Evolutionary conservation across 768 basidiomycete species (phyloP).

Genomic region (Nidularia pulvinata): DNA sequence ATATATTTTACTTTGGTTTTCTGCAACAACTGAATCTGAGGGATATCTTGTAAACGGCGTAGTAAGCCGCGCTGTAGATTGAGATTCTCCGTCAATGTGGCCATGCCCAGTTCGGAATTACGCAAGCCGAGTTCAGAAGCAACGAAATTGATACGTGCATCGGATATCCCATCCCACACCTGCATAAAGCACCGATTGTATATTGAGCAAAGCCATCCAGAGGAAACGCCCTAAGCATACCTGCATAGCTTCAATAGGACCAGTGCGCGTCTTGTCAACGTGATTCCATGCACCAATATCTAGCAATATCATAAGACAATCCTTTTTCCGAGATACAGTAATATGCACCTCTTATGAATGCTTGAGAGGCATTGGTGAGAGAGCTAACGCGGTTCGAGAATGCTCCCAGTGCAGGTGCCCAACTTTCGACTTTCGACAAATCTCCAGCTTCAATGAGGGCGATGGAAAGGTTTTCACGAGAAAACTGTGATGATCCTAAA

Average conservation of each 20-base stretch:
- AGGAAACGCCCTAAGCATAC: conserved; percentile 31
- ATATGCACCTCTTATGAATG: conserved; percentile 60
- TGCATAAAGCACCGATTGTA: conserved; percentile 13
- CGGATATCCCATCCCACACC: conserved; percentile 94
- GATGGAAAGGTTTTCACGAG: conserved; percentile 57
- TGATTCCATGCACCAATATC: conserved; percentile 86
- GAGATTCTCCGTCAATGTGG: conserved; percentile 87
- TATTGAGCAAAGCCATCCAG: neutral
- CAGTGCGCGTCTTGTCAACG: conserved; percentile 67
- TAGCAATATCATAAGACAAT: conserved; percentile 17
- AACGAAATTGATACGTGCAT: conserved; percentile 74
- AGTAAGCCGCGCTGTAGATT: conserved; percentile 91
- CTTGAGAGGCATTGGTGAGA: conserved; percentile 72
- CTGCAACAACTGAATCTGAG: conserved; percentile 65
- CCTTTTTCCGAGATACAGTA: too few species aligned
- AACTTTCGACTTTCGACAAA: conserved; percentile 63
- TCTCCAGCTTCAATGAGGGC: conserved; percentile 84
- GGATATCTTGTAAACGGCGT: conserved; percentile 50
- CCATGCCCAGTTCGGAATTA: conserved; percentile 49
- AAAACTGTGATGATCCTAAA: conserved; percentile 50
- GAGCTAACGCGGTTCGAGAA: conserved; percentile 90
- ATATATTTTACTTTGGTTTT: conserved; percentile 78
- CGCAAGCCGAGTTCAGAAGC: conserved; percentile 44
- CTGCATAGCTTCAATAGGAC: conserved; percentile 84
- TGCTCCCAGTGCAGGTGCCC: conserved; percentile 52